phyloP scores from a whole-genome alignment of 306 rosid genomes.

The Argentina anserina region DNA sequence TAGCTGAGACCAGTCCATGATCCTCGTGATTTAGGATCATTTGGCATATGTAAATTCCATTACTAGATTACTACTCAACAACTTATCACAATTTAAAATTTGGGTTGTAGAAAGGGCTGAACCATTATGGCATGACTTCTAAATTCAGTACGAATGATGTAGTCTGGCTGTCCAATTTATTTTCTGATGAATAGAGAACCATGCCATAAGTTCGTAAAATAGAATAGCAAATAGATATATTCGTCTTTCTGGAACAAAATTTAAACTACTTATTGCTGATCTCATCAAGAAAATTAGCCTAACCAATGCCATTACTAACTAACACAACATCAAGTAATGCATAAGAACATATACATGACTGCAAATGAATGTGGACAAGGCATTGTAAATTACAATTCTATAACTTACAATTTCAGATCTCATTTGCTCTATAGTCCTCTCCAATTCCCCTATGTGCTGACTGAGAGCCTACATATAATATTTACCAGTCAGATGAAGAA shows the following conservation, averaged over 20 bases:
- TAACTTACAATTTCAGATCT: constrained; percentile 70
- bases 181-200: no score
- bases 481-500: constrained; percentile 24
- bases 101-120: background rate
- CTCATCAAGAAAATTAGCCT: background rate
- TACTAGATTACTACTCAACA: background rate
- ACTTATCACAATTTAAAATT: background rate
- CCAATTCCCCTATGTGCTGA: constrained; percentile 80
- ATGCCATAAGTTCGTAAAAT: no score
- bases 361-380: background rate
- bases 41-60: background rate
- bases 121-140: background rate
- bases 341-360: background rate
- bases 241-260: no score
- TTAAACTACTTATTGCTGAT: background rate
- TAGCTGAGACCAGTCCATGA: background rate
- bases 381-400: background rate
- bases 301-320: background rate
- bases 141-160: background rate
- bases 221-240: no score
- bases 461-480: constrained; percentile 71
- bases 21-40: background rate
- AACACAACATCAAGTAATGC: background rate
- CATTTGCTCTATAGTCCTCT: constrained; percentile 66
- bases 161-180: background rate